Evolutionary conservation across 2,329 filamentous ascomycete species (phyloP), one percentile per base, ranked within the genome.

Genomic region (Aspergillus vadensis): DNA sequence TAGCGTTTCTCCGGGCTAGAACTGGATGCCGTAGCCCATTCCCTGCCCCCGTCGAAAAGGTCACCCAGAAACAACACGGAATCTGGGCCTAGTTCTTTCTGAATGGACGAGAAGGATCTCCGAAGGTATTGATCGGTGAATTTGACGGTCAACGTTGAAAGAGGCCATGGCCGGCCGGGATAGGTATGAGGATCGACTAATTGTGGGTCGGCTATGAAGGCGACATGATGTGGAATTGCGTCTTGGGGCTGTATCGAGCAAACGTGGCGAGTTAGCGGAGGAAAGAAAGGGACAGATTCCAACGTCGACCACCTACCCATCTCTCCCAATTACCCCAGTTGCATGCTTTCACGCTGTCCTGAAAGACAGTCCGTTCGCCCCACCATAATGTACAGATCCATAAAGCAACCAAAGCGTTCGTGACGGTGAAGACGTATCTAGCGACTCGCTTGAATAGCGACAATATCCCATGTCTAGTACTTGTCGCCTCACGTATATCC

Each of bases 161-260:
- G 77, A 10, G 87, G 88, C 88, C 88, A 90, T 41, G 87, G 88
- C 48, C 93, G 88, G 67, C 90, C 92, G 2, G 92, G 91, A 71
- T 97, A 97, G n/a, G 92, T 96, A 76, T 97, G 91, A 57, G 92
- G 91, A 76, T 97, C 93, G 71, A 95, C 92, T 60, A 97, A 84
- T 75, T 97, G 93, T 47, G 93, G 93, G 72, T 97, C 93, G 62
- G 93, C 92, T 66, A 97, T 83, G 73, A 97, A 88, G 68, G 91
- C 83, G 67, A 96, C 83, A 72, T 88, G 91, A 75, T 98, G 93
- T 27, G 95, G 95, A 36, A 84, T 86, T 54, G 93, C 89, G 67
- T 84, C 87, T 69, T 84, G 78, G 56, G 92, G 91, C 95, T 97
- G 71, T 39, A 58, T 39, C 59, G 32, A 43, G 53, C 43, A 62